Conservation (phyloP, 23 red algal species). For the Chondrus crispus region DNA sequence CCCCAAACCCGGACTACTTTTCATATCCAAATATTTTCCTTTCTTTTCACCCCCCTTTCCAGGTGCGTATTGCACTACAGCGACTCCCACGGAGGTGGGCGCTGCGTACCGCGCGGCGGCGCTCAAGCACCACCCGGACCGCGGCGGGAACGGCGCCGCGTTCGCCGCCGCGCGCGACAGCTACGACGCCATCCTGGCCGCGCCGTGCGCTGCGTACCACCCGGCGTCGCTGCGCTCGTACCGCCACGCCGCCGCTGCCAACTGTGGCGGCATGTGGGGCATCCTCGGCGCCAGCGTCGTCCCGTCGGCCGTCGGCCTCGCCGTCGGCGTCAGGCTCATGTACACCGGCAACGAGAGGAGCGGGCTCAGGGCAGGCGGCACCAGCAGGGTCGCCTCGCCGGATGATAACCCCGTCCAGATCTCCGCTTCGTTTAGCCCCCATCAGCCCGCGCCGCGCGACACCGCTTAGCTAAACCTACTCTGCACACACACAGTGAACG, state of each 20-base stretch:
- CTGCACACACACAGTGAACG: background rate
- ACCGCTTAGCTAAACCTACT: background rate
- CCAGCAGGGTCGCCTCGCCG: background rate
- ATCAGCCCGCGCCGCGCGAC: background rate
- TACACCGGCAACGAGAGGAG: slow-evolving; percentile 24
- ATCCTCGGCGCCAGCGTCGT: slow-evolving; percentile 40
- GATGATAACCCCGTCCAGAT: background rate
- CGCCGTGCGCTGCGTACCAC: background rate
- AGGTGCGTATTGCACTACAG: no score
- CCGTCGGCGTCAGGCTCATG: slow-evolving; percentile 52
- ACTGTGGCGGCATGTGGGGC: slow-evolving; percentile 21
- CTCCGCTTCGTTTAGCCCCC: background rate
- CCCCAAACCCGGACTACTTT: no score
- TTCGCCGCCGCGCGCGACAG: slow-evolving; percentile 43
- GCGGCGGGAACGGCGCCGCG: slow-evolving; percentile 18
- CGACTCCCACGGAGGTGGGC: no score
- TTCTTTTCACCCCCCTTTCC: no score
- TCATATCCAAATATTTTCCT: no score
- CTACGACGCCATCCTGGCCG: slow-evolving; percentile 22
- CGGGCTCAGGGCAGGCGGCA: slow-evolving; percentile 54
- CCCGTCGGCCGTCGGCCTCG: slow-evolving; percentile 40
- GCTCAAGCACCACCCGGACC: slow-evolving; percentile 58
- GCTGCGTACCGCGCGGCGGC: slow-evolving; percentile 57
- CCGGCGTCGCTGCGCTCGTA: slow-evolving; percentile 50
- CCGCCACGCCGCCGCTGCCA: background rate